Base-by-base conservation (phyloP, 805 yeast genomes). In the Peterozyma toletana region DNA sequence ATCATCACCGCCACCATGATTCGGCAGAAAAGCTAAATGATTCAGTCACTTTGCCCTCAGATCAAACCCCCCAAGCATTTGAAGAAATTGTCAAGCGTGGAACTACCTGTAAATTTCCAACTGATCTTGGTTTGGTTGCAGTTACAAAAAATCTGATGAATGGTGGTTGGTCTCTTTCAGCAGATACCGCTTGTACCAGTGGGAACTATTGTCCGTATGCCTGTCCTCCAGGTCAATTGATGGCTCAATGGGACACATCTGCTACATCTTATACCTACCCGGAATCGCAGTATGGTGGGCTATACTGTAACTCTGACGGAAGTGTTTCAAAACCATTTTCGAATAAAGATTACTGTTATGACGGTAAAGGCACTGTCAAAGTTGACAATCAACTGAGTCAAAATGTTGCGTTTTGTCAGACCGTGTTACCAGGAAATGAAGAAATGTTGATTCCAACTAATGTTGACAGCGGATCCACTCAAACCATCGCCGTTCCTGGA, bases 131-230 rank as follows among this genome's bases (percentile, higher is more conserved):
- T 9, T 70, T 89, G 54, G 91, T 88, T 14, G 67, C 80, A 2
- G 83, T 87, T 41, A 80, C 87, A 41, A 66, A 71, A 7, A 59
- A 59, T 33, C 74, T 78, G 29, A 52, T 60, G 14, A 84, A 83
- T 54, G 89, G 73, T 40, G 96, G 96, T 18, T 89, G 96, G 96
- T 96, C 96, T 40, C 71, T 85, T 75, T 75, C 80, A 52, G 78
- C 78, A 41, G 93, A 85, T 60, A 83, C 80, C 54, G 54, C 69
- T 33, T 88, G 96, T 63, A 60, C 79, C 3, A 70, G 83, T 21
- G 95, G 93, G n/a, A 64, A 70, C 30, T 89, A 80, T 75, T 88
- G 96, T 63, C 96, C 95, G 30, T 89, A 83, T 61, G 96, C 96
- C 14, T 88, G 96, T 59, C 80, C 88, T 14, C 85, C 96, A 35